phyloP scores from a whole-genome alignment of 2,329 filamentous ascomycete genomes.

The Exophiala xenobiotica region DNA sequence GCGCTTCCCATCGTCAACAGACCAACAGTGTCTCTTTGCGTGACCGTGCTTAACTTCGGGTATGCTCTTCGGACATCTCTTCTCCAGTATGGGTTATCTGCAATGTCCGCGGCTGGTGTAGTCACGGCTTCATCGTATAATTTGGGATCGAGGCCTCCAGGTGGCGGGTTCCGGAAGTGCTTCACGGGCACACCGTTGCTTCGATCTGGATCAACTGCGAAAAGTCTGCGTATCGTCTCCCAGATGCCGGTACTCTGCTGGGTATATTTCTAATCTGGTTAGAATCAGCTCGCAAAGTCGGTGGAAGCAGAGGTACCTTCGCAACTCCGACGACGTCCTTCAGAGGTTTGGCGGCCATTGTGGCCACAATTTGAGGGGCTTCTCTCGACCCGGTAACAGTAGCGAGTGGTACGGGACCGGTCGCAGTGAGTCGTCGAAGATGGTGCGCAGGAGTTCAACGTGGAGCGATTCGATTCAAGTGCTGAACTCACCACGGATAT shows the following conservation, averaged over 20 bases:
- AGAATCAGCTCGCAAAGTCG: background rate
- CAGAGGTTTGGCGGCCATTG: slow-evolving; percentile 25
- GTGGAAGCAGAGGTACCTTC: slow-evolving; percentile 11
- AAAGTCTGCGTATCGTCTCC: slow-evolving; percentile 73
- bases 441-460: no score
- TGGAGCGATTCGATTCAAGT: no score
- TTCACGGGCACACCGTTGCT: slow-evolving; percentile 92
- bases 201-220: slow-evolving; percentile 82
- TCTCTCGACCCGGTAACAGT: background rate
- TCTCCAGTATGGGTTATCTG: slow-evolving; percentile 95
- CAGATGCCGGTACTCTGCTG: slow-evolving; percentile 86
- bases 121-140: slow-evolving; percentile 81
- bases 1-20: slow-evolving; percentile 83
- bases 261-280: slow-evolving; percentile 77
- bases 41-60: slow-evolving; percentile 74
- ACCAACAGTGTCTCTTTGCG: slow-evolving; percentile 79
- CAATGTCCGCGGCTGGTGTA: slow-evolving; percentile 78
- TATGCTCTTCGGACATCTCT: slow-evolving; percentile 83
- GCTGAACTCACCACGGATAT: no score
- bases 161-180: slow-evolving; percentile 85
- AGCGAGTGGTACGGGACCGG: no score
- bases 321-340: slow-evolving; percentile 24
- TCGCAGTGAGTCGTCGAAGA: no score
- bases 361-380: slow-evolving; percentile 11
- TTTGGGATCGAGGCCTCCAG: slow-evolving; percentile 68